A percentile compares a stretch with the other conserved stretches of the same genome.
Conservation (phyloP, 2,329 filamentous ascomycete species). For the Penicillium sp. region DNA sequence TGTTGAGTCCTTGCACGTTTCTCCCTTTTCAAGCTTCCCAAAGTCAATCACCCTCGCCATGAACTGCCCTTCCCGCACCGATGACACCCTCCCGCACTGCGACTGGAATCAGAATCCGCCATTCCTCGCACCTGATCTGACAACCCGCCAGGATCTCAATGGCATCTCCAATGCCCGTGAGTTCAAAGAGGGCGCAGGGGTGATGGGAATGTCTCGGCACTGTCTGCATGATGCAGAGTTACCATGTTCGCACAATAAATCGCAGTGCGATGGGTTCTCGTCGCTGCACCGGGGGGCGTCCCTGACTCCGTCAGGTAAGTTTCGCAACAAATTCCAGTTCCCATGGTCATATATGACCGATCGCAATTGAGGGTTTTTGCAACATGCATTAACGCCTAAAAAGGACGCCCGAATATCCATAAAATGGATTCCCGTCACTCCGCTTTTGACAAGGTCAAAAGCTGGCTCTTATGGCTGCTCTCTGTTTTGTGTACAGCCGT, state of each 20-base stretch:
- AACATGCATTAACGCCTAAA: conserved; percentile 2
- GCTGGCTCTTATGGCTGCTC: conserved; percentile 32
- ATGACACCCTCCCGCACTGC: conserved; percentile 54
- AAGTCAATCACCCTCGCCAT: conserved; percentile 36
- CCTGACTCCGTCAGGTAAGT: conserved; percentile 37
- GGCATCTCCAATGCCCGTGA: conserved; percentile 59
- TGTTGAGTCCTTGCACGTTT: neutral
- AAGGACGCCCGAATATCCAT: conserved; percentile 28
- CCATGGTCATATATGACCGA: neutral
- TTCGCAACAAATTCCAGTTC: neutral
- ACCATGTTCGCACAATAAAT: neutral
- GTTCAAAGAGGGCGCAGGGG: conserved; percentile 30
- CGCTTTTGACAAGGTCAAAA: conserved; percentile 23
- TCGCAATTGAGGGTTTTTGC: neutral
- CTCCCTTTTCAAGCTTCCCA: neutral
- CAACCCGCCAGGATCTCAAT: conserved; percentile 61
- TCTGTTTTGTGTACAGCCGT: conserved; percentile 31
- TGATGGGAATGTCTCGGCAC: neutral
- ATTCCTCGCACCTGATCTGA: conserved; percentile 54
- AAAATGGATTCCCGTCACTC: neutral
- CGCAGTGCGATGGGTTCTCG: conserved; percentile 12
- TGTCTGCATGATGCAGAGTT: conserved; percentile 7
- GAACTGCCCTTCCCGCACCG: conserved; percentile 62
- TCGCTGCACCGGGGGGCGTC: conserved; percentile 24
- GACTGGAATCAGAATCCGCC: conserved; percentile 62